Base-by-base conservation (phyloP, 129 eudicot genomes). In the Kitagawia praeruptora region DNA sequence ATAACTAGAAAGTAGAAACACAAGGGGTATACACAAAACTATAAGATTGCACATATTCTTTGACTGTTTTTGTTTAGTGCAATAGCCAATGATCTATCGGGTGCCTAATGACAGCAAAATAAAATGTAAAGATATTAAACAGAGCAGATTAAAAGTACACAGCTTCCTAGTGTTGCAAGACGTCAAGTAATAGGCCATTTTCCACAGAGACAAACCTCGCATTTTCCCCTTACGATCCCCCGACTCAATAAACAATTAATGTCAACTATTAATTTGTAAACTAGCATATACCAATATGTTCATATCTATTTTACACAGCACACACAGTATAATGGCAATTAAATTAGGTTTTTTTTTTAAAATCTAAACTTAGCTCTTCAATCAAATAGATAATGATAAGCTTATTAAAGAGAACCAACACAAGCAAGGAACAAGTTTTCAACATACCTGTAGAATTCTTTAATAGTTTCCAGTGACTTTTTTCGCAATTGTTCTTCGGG, bases 391-490 rank as follows among this genome's bases (percentile, higher is more conserved):
- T 11, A 40, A 23, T 23, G 28, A 61, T 61, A 11, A 63, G 16
- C 5, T 63, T 63, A 67, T 67, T 67, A 34, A 67, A 12, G 7
- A 31, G 39, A 66, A 67, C 10, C 19, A 69, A 42, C 44, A 74
- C 8, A 70, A 47, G 37, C n/a, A 64, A 13, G 70, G 23, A 42
- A 77, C n/a, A 3, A 66, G 71, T 12, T 34, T 31, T 16, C 8
- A 75, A 6, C 27, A 76, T 85, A 96, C 98, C 99, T 96, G 90
- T 96, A 96, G 56, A 82, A 96, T 78, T 92, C 97, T 83, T 85
- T 92, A 63, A 96, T 92, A 12, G 99, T 87, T 66, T 88, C 83
- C 37, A 87, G 34, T 3, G 98, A 96, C 97, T 41, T 86, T 34
- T 89, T 89, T 3, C 84, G 89, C 80, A 96, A 82, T 47, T 85